Evolutionary conservation across 441 rosid genomes (phyloP), one percentile per base, ranked within the genome.

Genomic region (Erodium texanum): DNA sequence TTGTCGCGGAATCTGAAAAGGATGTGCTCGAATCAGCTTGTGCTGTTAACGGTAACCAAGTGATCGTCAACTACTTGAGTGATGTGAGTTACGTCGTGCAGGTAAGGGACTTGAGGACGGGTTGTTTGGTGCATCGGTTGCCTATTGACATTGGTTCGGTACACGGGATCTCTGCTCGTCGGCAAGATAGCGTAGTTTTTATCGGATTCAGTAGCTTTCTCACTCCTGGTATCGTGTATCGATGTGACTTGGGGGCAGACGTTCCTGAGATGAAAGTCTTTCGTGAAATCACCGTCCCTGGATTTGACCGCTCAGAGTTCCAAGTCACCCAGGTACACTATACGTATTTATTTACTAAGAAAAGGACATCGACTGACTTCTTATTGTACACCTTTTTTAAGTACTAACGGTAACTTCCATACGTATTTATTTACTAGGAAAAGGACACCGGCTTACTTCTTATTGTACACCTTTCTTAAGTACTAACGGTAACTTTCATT

Each of bases 71-170:
- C 75, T 92, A 94, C 85, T 81, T 94, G 82, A 89, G 97, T 73
- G 98, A 89, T 72, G 98, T 88, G 70, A 89, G 88, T 80, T 80
- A 84, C 74, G 84, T 83, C 67, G 54, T 94, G 73, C 96, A 94
- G 76, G 76, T 92, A 68, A 86, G 94, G 81, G 96, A 94, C 76
- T 78, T 92, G 74, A 74, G 80, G 77, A 82, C 91, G 62, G 98
- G 98, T 63, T 82, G 87, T 32, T 69, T 89, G 73, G 79, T 88
- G 79, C 96, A 92, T 77, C 85, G 81, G 5, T 79, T 94, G 64
- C 90, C 88, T 32, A 66, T 94, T 62, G 97, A 83, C 62, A 92
- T 94, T 73, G 99, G 98, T 68, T 58, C 98, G 0, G 88, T 94
- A 24, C 16, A 54, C 70, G 88, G 85, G 22, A 79, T 89, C 71